Percentiles rank a stretch among this genome's conserved stretches.
Conservation (phyloP, 441 rosid species). For the Erodium texanum region DNA sequence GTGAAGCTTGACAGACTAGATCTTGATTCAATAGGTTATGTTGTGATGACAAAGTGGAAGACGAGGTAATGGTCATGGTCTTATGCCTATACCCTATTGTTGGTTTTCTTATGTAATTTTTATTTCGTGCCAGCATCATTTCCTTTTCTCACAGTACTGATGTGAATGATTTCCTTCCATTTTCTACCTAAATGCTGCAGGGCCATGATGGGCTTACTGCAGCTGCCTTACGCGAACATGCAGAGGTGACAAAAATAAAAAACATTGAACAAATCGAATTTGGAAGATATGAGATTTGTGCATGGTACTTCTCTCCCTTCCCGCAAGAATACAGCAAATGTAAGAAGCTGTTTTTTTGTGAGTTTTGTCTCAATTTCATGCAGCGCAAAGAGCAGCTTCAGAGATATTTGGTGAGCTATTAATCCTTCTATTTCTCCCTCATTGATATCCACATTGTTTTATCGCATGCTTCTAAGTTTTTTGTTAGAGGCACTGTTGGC, state of each 20-base stretch:
- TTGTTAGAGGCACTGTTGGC: not conserved
- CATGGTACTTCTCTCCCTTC: conserved; percentile 99
- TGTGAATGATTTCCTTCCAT: not conserved
- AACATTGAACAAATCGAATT: conserved; percentile 97
- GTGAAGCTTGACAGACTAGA: conserved; percentile 92
- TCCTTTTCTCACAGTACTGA: not conserved
- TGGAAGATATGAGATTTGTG: conserved; percentile 95
- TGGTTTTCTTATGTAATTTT: not conserved
- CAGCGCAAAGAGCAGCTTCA: conserved; percentile 99
- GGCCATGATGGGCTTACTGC: conserved; percentile 99
- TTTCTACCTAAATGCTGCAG: conserved; percentile 21
- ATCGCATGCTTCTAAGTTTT: not conserved
- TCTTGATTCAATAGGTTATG: conserved; percentile 84
- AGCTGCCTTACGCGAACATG: conserved; percentile 96
- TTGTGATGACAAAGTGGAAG: conserved; percentile 96
- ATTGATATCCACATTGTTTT: not conserved
- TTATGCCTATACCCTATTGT: not conserved
- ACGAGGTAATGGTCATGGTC: conserved; percentile 46
- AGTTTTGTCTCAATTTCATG: conserved; percentile 96
- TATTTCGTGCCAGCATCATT: not conserved
- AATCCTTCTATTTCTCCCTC: not conserved
- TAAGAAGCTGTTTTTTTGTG: conserved; percentile 95
- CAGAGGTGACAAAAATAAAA: conserved; percentile 95
- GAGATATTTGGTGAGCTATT: conserved; percentile 84
- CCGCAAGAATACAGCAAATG: conserved; percentile 95